A percentile compares a stretch with the other conserved stretches of the same genome.
These are phyloP conservation scores for Skeletonema costatum DNA, from an alignment of 108 stramenopile species.

Conservation along the genomic window DNA sequence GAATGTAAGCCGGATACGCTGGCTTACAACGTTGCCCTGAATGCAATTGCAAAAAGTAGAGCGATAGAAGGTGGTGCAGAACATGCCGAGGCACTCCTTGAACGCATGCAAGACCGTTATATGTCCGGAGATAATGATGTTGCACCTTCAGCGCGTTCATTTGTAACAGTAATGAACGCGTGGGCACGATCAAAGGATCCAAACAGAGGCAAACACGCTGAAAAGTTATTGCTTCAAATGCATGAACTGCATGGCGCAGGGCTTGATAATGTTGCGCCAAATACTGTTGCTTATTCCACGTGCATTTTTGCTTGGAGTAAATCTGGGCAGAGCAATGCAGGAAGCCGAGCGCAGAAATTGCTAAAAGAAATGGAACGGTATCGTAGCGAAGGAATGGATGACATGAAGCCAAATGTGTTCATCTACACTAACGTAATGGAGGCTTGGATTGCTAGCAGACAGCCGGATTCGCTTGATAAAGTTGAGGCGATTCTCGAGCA, in stretches of 20 bases:
- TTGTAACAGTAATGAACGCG: conserved; percentile 54
- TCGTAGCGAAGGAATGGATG: conserved; percentile 25
- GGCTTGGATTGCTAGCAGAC: conserved; percentile 55
- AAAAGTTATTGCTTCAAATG: conserved; percentile 58
- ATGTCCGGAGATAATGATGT: conserved; percentile 40
- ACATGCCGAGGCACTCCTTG: conserved; percentile 60
- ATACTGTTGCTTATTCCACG: conserved; percentile 65
- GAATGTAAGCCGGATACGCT: conserved; percentile 46
- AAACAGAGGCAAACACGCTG: conserved; percentile 46
- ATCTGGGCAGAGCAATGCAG: conserved; percentile 51
- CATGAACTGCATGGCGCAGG: conserved; percentile 40
- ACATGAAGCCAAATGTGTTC: conserved; percentile 58
- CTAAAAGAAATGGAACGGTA: conserved; percentile 57
- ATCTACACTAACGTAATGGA: conserved; percentile 64
- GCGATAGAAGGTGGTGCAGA: conserved; percentile 30
- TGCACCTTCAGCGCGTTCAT: conserved; percentile 34
- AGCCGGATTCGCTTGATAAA: conserved; percentile 35
- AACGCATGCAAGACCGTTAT: conserved; percentile 59
- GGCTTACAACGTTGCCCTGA: conserved; percentile 54
- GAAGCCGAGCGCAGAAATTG: conserved; percentile 45
- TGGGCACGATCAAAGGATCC: conserved; percentile 58
- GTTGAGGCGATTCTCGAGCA: conserved; percentile 39
- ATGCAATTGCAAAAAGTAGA: conserved; percentile 60
- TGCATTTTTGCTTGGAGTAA: conserved; percentile 72
- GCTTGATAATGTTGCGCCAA: conserved; percentile 45